These are phyloP conservation scores for Yamadazyma diospyri DNA, from an alignment of 1,139 yeast genomes.

Conservation along the genomic window DNA sequence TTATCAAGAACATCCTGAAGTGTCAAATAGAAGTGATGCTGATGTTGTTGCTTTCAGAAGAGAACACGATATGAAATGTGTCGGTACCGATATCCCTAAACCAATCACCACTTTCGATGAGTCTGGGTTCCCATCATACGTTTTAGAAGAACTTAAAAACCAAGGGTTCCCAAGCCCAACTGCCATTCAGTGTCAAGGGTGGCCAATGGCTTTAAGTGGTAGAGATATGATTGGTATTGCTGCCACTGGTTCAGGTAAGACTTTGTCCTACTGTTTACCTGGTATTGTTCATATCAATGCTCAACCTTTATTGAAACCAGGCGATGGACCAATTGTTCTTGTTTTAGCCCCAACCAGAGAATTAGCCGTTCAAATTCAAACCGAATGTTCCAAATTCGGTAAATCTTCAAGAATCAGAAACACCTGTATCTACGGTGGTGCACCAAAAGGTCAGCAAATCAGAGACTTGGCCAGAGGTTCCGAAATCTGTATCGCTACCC, in stretches of 20 bases:
- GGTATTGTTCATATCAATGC: conserved; percentile 95
- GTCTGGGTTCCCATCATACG: conserved; percentile 96
- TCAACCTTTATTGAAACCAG: conserved; percentile 69
- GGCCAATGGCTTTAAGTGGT: conserved; percentile 99
- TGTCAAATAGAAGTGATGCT: conserved; percentile 65
- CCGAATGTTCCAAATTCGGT: conserved; percentile 94
- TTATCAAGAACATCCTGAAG: conserved; percentile 80
- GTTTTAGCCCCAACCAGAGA: conserved; percentile 99
- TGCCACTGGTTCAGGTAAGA: conserved; percentile 96
- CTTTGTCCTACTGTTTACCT: conserved; percentile 90
- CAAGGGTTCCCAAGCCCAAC: conserved; percentile 96
- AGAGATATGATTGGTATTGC: conserved; percentile 99
- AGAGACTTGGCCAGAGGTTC: conserved; percentile 94
- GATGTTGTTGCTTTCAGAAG: conserved; percentile 77
- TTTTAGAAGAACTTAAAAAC: conserved; percentile 79
- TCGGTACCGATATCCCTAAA: conserved; percentile 86
- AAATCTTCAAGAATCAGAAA: conserved; percentile 87
- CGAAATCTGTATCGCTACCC: conserved; percentile 94
- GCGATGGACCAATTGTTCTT: conserved; percentile 96
- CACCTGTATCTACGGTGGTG: conserved; percentile 99
- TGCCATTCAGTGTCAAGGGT: conserved; percentile 97
- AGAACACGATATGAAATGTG: conserved; percentile 79
- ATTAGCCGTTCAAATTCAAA: conserved; percentile 95
- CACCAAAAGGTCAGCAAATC: conserved; percentile 95
- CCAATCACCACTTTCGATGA: conserved; percentile 92